Base-by-base conservation (phyloP, 768 basidiomycete species). In the Ephemerocybe angulata region DNA sequence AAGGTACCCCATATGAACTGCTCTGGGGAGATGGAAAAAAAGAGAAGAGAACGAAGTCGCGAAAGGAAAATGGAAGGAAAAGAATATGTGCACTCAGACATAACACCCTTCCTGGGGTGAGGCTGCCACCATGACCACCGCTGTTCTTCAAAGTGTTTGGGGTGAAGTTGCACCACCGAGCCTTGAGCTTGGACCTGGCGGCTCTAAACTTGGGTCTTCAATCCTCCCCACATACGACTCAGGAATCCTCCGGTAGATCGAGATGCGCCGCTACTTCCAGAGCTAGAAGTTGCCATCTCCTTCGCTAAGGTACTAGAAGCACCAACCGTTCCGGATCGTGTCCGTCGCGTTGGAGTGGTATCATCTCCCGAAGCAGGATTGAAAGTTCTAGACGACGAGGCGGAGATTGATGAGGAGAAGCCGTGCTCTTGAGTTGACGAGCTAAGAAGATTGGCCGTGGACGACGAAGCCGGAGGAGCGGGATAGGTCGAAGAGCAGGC, bases 191-290 rank as follows among this genome's bases (percentile, higher is more conserved):
- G 30, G 17, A n/a, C 21, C 15, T 15, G 25, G 12, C 30, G 10
- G 19, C 29, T 19, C 11, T 33, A 17, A 35, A 21, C 13, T 22
- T 30, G 28, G n/a, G 38, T 43, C 50, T 51, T 56, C 31, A 56
- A 46, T 11, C 55, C 83, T 31, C 80, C 87, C 84, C 87, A 88
- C 84, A 89, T 87, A 27, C 87, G 78, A 60, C 83, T 87, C 47
- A 88, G 72, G 65, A 89, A 86, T 22, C 80, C 75, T 10, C 75
- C 76, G 24, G 79, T 62, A 22, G 67, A 60, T 67, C 38, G 60
- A 47, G 44, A 67, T 65, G 47, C 67, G 30, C 15, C 27, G n/a
- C 30, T 22, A 15, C 30, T 29, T 7, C 4, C n/a, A 10, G 46
- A 30, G 7, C 19, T 28, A 22, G 25, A 10, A 13, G 21, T 12